Percentiles rank a stretch among this genome's conserved stretches.
phyloP scores from a whole-genome alignment of 2,329 filamentous ascomycete genomes.

The Aspergillus clavatus region DNA sequence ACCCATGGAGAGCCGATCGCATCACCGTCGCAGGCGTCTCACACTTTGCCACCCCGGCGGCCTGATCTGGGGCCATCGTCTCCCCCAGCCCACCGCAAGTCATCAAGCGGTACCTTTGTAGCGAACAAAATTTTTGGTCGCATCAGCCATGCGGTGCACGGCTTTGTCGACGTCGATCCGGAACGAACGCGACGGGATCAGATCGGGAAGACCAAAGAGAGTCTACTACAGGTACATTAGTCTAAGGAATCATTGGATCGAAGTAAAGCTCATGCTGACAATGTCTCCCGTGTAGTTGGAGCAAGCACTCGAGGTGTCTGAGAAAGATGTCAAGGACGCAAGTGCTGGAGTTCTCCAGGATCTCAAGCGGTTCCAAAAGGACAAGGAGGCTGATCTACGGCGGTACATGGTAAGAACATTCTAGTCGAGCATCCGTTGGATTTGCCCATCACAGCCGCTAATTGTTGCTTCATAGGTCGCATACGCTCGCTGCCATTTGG shows the following conservation, averaged over 20 bases:
- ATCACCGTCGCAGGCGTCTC: constrained; percentile 61
- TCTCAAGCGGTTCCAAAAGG: constrained; percentile 83
- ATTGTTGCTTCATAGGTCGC: constrained; percentile 58
- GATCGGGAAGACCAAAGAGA: constrained; percentile 92
- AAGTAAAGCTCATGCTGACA: constrained; percentile 4
- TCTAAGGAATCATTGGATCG: neutral
- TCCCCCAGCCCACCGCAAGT: constrained; percentile 65
- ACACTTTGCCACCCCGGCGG: constrained; percentile 55
- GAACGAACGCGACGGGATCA: constrained; percentile 87
- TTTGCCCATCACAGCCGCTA: no score
- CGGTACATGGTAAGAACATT: constrained; percentile 79
- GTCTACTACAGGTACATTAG: constrained; percentile 55
- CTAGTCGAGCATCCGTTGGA: no score
- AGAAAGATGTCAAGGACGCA: constrained; percentile 89
- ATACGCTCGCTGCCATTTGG: constrained; percentile 86
- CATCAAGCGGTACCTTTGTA: constrained; percentile 80
- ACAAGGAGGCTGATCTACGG: constrained; percentile 91
- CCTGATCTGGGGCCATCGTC: constrained; percentile 28
- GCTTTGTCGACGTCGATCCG: constrained; percentile 92
- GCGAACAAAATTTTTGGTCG: constrained; percentile 91
- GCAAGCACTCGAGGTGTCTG: constrained; percentile 81
- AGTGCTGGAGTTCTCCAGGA: constrained; percentile 84
- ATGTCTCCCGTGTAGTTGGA: constrained; percentile 60
- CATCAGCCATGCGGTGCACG: constrained; percentile 90
- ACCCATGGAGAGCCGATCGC: constrained; percentile 70